Evolutionary conservation across 805 yeast species (phyloP).

Genomic region (Hanseniaspora valbyensis): DNA sequence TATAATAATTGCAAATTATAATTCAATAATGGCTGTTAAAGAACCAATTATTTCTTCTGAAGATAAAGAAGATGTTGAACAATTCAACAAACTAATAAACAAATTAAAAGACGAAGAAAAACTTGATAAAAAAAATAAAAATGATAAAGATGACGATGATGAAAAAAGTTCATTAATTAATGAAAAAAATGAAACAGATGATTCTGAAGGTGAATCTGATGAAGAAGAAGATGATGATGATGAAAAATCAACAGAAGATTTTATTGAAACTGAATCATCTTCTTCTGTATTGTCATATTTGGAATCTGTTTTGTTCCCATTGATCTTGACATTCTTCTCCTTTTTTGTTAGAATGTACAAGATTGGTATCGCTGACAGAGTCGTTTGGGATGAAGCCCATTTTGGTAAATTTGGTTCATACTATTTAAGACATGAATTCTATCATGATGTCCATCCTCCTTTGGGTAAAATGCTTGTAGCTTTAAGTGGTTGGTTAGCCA

Average conservation of each 20-base stretch:
- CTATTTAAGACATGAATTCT: constrained; percentile 66
- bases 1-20: too few species aligned
- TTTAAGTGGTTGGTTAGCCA: constrained; percentile 67
- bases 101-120: constrained; percentile 6
- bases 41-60: not conserved
- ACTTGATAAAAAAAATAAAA: not conserved
- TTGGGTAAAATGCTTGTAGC: constrained; percentile 74
- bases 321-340: constrained; percentile 36
- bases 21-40: not conserved
- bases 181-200: not conserved
- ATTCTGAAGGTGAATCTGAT: constrained; percentile 10
- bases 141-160: not conserved
- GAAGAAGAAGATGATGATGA: constrained; percentile 17
- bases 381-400: constrained; percentile 87
- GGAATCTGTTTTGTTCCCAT: constrained; percentile 34
- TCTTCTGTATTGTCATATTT: constrained; percentile 17
- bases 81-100: constrained; percentile 9
- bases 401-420: constrained; percentile 79
- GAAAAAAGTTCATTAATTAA: not conserved
- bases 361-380: constrained; percentile 46
- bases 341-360: constrained; percentile 48
- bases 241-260: constrained; percentile 18
- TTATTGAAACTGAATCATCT: not conserved
- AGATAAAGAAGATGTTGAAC: constrained; percentile 7
- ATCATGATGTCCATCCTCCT: constrained; percentile 83